Evolutionary conservation across 2,329 filamentous ascomycete species (phyloP).

Genomic region (Penicillium crustosum): DNA sequence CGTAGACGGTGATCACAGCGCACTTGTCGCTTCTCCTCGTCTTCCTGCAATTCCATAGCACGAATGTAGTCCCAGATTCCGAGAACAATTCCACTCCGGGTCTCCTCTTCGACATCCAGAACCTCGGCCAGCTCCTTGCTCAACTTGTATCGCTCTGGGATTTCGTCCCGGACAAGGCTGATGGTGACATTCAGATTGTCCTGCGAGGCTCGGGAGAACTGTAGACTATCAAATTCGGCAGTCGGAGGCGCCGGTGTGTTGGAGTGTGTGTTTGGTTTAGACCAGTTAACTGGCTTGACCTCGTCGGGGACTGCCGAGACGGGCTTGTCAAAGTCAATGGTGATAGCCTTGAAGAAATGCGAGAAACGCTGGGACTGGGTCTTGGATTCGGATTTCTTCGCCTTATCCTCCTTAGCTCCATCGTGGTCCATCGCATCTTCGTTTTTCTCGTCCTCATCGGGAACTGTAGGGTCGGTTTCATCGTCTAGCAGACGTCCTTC

Average conservation of each 20-base stretch:
- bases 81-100: slow-evolving; percentile 82
- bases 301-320: slow-evolving; percentile 44
- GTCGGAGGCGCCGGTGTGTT: slow-evolving; percentile 59
- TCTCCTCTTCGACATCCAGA: slow-evolving; percentile 81
- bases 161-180: slow-evolving; percentile 80
- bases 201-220: slow-evolving; percentile 88
- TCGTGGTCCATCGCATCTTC: slow-evolving; percentile 63
- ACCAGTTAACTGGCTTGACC: slow-evolving; percentile 70
- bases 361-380: slow-evolving; percentile 46
- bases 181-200: slow-evolving; percentile 90
- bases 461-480: slow-evolving; percentile 54
- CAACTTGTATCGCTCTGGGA: slow-evolving; percentile 78
- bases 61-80: slow-evolving; percentile 95
- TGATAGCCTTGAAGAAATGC: slow-evolving; percentile 54
- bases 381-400: slow-evolving; percentile 31
- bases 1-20: slow-evolving; percentile 82
- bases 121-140: slow-evolving; percentile 78
- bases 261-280: slow-evolving; percentile 65
- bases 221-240: slow-evolving; percentile 83
- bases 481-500: slow-evolving; percentile 81
- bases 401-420: slow-evolving; percentile 35
- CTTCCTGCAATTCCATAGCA: slow-evolving; percentile 80
- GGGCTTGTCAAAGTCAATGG: slow-evolving; percentile 52
- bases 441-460: slow-evolving; percentile 48
- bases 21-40: slow-evolving; percentile 91